Base-by-base conservation (phyloP, 2,329 filamentous ascomycete genomes). In the Colletotrichum destructivum region DNA sequence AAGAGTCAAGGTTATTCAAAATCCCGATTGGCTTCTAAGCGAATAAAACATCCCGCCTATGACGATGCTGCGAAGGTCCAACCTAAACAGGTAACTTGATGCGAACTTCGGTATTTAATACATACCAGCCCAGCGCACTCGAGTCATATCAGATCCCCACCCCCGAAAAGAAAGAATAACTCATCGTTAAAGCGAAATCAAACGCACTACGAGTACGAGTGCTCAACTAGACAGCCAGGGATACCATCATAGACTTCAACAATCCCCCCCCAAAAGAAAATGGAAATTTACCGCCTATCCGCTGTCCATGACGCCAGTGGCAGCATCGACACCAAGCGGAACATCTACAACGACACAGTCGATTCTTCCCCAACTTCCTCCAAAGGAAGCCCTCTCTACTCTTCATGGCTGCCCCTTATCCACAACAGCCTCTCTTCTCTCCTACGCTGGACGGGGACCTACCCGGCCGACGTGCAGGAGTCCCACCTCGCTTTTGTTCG, bases 401-500 rank as follows among this genome's bases (percentile, higher is more conserved):
- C 68, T 21, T 70, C 68, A 46, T 70, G 68, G 68, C 56, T 66
- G 18, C 56, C 62, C 6, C 49, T 51, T 18, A 23, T 67, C 15
- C 40, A 66, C 16, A 56, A 31, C 9, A 60, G 8, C 12, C 42
- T 70, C 18, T 56, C 46, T 9, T 62, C 62, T 13, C 62, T 70
- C 13, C 44, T 70, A 18, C 42, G 63, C 42, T 67, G 68, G 68
- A 57, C 68, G 21, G 56, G 56, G 40, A 35, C 63, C 49, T 71
- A 71, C 51, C 44, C 68, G 12, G 56, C 31, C 12, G 42, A 62
- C 15, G 42, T 52, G 16, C 68, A 57, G 23, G 63, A 62, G 31
- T 49, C 51, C 40, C 64, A 71, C 44, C 68, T 71, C 51, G 51
- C 63, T 5, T 71, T 71, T 18, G 49, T 61, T n/a, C 63, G 63